Conservation (phyloP, 2,329 filamentous ascomycete species). For the Fusarium musae region DNA sequence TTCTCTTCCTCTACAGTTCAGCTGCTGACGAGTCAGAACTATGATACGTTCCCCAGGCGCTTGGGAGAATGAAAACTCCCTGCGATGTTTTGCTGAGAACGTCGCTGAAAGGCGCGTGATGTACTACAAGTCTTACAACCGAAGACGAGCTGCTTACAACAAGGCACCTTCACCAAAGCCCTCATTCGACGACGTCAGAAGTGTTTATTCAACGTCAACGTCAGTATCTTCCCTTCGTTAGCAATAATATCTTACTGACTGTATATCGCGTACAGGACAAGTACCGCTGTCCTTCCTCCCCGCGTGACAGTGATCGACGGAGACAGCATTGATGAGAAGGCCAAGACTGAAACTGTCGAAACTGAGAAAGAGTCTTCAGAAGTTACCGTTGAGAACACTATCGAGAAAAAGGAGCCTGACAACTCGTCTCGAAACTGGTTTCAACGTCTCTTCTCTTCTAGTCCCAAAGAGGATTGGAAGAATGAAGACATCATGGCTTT, state of each 20-base stretch:
- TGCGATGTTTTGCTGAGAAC: not conserved
- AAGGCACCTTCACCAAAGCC: rapidly evolving
- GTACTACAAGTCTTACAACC: not conserved
- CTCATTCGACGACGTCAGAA: not conserved
- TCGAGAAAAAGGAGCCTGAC: too few relatives aligned
- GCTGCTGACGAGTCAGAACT: not conserved
- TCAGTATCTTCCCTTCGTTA: not conserved
- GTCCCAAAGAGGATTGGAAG: not conserved
- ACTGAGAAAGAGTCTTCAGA: not conserved
- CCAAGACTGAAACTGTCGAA: not conserved
- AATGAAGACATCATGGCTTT: not conserved
- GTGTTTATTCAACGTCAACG: not conserved
- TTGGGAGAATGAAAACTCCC: not conserved
- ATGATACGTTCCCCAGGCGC: not conserved
- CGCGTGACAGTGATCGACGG: too few relatives aligned
- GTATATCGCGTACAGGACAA: not conserved
- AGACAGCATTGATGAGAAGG: not conserved
- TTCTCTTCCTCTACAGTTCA: rapidly evolving
- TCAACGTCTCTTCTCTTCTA: not conserved
- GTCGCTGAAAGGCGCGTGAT: not conserved
- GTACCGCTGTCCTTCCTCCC: not conserved
- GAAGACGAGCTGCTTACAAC: not conserved
- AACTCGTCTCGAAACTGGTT: not conserved
- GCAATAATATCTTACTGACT: not conserved
- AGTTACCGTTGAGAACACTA: rapidly evolving